A percentile compares a stretch with the other conserved stretches of the same genome.
These are phyloP conservation scores for Pythium phragmiticola DNA, from an alignment of 352 stramenopile species.

Conservation along the genomic window DNA sequence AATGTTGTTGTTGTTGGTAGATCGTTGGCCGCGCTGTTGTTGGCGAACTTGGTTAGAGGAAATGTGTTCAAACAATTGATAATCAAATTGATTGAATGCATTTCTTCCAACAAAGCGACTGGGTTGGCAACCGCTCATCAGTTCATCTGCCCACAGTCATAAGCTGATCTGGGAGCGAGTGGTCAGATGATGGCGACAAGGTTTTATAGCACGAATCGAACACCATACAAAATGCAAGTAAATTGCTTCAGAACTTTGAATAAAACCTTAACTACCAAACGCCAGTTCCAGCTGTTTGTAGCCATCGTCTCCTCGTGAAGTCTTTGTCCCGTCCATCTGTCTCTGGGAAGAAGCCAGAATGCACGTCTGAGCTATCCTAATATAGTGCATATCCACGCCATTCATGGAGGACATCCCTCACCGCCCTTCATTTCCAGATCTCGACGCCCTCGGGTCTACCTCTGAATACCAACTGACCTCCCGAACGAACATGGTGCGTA, in stretches of 20 bases:
- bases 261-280: neutral
- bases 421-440: conserved; percentile 12
- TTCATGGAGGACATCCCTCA: too few species aligned
- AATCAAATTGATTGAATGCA: neutral
- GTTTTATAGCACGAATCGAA: neutral
- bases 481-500: conserved; percentile 8
- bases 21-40: neutral
- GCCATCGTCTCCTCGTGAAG: neutral
- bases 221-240: neutral
- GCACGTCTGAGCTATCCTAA: neutral
- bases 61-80: too few species aligned
- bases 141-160: neutral
- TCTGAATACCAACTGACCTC: too few species aligned
- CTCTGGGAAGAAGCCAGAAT: neutral
- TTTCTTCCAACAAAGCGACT: neutral
- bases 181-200: neutral
- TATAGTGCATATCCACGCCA: neutral
- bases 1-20: too few species aligned
- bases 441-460: conserved; percentile 10
- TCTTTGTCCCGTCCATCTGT: neutral
- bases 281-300: neutral
- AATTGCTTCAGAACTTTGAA: neutral
- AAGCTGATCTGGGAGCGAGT: neutral
- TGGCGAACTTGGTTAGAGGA: neutral
- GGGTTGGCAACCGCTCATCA: neutral